Evolutionary conservation across 163 green algal genomes (phyloP).

Genomic region (Coccomyxa subellipsoidea): DNA sequence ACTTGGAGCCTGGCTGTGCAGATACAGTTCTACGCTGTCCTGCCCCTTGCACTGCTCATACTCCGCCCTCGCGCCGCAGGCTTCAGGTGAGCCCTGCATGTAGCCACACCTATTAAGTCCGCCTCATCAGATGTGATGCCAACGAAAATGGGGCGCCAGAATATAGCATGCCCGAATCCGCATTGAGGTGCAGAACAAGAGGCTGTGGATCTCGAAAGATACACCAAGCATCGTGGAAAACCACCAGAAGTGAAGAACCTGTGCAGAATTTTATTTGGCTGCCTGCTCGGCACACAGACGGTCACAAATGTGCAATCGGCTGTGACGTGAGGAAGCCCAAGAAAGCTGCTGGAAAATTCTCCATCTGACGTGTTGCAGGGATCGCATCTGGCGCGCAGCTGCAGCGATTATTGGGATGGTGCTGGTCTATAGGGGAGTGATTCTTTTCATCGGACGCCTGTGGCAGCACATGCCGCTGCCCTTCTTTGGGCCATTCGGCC

Average conservation of each 20-base stretch:
- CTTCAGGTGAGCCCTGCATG: slow-evolving; percentile 1
- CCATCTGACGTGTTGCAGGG: not conserved
- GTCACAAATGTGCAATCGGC: too few species aligned
- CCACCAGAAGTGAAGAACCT: too few species aligned
- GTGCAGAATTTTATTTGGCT: too few species aligned
- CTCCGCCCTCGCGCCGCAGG: not conserved
- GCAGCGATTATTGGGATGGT: too few species aligned
- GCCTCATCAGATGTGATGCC: too few species aligned
- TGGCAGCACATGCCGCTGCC: not conserved
- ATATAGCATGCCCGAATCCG: too few species aligned
- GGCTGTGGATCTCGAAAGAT: too few species aligned
- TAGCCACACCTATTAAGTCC: not conserved
- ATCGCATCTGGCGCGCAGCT: not conserved
- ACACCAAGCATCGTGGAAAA: too few species aligned
- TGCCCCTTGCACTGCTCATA: not conserved
- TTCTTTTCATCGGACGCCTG: not conserved
- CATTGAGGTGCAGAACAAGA: too few species aligned
- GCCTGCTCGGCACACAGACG: too few species aligned
- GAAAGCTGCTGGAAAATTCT: not conserved
- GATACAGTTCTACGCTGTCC: slow-evolving; percentile 3
- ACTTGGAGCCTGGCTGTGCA: slow-evolving; percentile 12
- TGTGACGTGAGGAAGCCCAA: too few species aligned
- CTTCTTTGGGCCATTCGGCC: not conserved
- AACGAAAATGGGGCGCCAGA: too few species aligned
- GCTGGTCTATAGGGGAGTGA: not conserved